A percentile compares a stretch with the other conserved stretches of the same genome.
Evolutionary conservation across 2,329 filamentous ascomycete species (phyloP).

Genomic region (Sporothrix variecibatus): DNA sequence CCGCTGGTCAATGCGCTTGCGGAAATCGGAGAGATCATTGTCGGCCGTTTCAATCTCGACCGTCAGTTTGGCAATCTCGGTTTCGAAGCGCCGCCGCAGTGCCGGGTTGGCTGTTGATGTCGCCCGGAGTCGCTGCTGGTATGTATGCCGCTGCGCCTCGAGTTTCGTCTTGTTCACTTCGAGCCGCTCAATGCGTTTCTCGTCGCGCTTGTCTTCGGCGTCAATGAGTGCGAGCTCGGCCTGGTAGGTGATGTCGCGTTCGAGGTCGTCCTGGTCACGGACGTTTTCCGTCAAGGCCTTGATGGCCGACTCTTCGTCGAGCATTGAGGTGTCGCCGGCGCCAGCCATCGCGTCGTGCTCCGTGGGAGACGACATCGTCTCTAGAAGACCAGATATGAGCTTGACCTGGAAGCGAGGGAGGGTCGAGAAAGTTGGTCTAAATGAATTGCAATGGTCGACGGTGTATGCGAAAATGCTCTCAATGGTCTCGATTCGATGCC

Average conservation of each 20-base stretch:
- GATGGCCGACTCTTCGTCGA: constrained; percentile 63
- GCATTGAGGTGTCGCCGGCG: constrained; percentile 25
- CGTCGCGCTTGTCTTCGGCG: constrained; percentile 63
- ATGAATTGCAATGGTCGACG: background rate
- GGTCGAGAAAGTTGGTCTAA: background rate
- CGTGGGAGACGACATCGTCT: background rate
- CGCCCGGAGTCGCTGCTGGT: constrained; percentile 48
- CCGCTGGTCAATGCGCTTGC: constrained; percentile 75
- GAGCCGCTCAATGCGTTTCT: constrained; percentile 62
- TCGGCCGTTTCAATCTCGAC: constrained; percentile 65
- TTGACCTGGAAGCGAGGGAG: background rate
- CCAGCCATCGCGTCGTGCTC: background rate
- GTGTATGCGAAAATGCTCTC: background rate
- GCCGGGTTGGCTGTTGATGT: constrained; percentile 49
- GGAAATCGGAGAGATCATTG: constrained; percentile 77
- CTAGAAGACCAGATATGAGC: no score
- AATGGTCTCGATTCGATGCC: background rate
- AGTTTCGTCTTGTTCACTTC: constrained; percentile 59
- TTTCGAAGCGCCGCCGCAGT: constrained; percentile 59
- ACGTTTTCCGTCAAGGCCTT: constrained; percentile 67
- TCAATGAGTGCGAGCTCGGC: constrained; percentile 62
- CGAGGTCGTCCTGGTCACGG: constrained; percentile 85
- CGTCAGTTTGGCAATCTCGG: constrained; percentile 59
- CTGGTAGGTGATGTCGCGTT: constrained; percentile 75
- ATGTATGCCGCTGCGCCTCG: constrained; percentile 62